Evolutionary conservation across 768 basidiomycete genomes (phyloP).

Genomic region (Boletus rubropictus): DNA sequence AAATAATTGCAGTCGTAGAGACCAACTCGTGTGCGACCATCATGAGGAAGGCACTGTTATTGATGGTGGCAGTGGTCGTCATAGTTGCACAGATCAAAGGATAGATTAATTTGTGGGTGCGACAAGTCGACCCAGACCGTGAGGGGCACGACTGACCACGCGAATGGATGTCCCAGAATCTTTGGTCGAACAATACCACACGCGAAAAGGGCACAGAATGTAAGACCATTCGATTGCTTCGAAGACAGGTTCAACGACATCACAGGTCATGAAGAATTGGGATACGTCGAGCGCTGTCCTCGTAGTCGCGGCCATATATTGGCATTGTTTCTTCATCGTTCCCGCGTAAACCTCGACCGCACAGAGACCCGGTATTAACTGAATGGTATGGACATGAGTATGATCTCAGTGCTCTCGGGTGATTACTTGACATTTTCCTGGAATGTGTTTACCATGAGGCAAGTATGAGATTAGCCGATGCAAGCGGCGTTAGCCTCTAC

Average conservation of each 20-base stretch:
- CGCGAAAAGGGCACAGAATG: not conserved
- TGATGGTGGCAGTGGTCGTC: not conserved
- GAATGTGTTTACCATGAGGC: constrained; percentile 17
- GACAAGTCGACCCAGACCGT: not conserved
- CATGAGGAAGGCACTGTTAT: not conserved
- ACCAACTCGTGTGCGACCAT: not conserved
- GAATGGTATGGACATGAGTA: not conserved
- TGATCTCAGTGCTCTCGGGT: not conserved
- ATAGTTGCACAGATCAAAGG: not conserved
- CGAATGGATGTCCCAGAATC: not conserved
- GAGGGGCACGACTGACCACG: not conserved
- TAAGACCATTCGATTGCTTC: not conserved
- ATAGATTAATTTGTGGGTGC: not conserved
- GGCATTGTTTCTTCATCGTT: too few species aligned
- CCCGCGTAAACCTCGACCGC: too few species aligned
- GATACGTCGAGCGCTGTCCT: too few species aligned
- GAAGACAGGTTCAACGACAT: not conserved
- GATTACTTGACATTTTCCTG: not conserved
- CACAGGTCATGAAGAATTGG: not conserved
- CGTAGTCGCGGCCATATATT: too few species aligned
- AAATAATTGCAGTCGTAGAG: too few species aligned
- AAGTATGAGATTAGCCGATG: too few species aligned
- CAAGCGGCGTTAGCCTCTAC: constrained; percentile 5
- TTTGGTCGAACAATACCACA: too few species aligned
- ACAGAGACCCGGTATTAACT: too few species aligned